phyloP scores from a whole-genome alignment of 306 rosid species.

The Cicer pinnatifidum region DNA sequence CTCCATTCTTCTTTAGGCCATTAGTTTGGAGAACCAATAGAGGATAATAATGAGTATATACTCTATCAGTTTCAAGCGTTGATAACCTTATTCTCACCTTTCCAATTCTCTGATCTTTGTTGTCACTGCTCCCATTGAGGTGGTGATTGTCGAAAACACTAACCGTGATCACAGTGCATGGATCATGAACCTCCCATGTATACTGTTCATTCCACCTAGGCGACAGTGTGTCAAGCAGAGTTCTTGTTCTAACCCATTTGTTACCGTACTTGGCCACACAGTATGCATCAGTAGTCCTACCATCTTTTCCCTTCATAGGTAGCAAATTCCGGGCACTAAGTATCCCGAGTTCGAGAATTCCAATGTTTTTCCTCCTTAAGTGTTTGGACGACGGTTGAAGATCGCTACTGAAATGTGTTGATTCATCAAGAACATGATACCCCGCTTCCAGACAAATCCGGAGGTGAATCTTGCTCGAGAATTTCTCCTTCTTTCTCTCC shows the following conservation, averaged over 20 bases:
- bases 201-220: slow-evolving; percentile 99
- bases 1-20: slow-evolving; percentile 89
- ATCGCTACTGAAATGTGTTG: slow-evolving; percentile 92
- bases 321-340: slow-evolving; percentile 74
- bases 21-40: slow-evolving; percentile 66
- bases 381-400: slow-evolving; percentile 84
- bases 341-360: slow-evolving; percentile 90
- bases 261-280: slow-evolving; percentile 95
- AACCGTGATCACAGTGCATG: slow-evolving; percentile 85
- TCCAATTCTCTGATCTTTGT: slow-evolving; percentile 81
- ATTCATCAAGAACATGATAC: slow-evolving; percentile 94
- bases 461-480: slow-evolving; percentile 89
- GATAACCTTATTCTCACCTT: slow-evolving; percentile 91
- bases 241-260: slow-evolving; percentile 93
- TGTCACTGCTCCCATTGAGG: slow-evolving; percentile 59
- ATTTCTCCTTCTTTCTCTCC: slow-evolving; percentile 78
- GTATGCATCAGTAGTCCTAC: slow-evolving; percentile 78
- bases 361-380: slow-evolving; percentile 67
- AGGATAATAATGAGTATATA: slow-evolving; percentile 88
- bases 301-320: slow-evolving; percentile 84
- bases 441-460: slow-evolving; percentile 68
- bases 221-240: slow-evolving; percentile 69
- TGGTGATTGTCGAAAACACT: slow-evolving; percentile 86
- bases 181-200: slow-evolving; percentile 91
- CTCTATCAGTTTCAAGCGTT: slow-evolving; percentile 77